Percentiles rank a stretch among this genome's conserved stretches.
Evolutionary conservation across 306 rosid species (phyloP).

Genomic region (Castanospermum australe): DNA sequence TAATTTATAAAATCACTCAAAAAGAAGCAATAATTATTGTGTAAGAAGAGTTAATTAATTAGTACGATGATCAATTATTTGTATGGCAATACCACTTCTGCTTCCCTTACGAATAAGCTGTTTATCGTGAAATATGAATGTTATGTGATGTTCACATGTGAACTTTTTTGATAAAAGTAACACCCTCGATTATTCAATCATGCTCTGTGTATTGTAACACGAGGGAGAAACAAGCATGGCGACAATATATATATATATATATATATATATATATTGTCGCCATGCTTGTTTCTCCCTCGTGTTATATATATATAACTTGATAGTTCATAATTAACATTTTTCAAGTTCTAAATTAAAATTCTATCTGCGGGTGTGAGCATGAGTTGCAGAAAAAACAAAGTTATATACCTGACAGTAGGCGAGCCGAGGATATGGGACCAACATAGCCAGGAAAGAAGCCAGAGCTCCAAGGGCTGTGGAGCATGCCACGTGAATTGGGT

Average conservation of each 20-base stretch:
- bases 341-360: neutral
- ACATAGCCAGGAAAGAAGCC: conserved; percentile 63
- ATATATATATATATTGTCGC: no score
- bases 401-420: conserved; percentile 48
- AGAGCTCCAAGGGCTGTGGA: conserved; percentile 70
- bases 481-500: conserved; percentile 54
- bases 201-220: neutral
- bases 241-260: neutral
- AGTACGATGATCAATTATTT: neutral
- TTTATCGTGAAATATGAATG: neutral
- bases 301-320: neutral
- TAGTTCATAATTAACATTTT: neutral
- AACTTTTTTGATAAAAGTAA: no score
- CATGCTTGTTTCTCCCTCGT: no score
- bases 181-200: neutral
- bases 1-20: neutral
- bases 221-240: neutral
- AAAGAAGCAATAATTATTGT: neutral
- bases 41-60: neutral
- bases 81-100: neutral
- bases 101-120: neutral
- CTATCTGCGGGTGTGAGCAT: neutral
- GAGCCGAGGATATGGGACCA: conserved; percentile 67
- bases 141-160: no score
- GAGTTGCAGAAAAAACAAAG: neutral